Evolutionary conservation across 805 yeast genomes (phyloP).

Genomic region (Maudiozyma saulgeensis): DNA sequence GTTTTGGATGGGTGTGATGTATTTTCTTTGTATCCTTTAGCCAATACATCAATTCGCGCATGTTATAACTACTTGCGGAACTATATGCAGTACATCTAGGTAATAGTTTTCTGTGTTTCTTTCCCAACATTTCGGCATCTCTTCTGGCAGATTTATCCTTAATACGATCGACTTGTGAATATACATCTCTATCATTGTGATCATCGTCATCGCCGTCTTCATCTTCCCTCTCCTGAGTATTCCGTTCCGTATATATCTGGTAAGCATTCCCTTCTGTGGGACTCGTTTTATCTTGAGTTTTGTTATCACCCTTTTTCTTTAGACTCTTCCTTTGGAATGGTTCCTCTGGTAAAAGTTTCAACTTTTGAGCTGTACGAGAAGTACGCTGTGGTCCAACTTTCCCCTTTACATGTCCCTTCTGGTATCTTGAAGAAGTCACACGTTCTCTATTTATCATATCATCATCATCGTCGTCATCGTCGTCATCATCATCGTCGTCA

Average conservation of each 20-base stretch:
- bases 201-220: constrained; percentile 9
- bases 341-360: constrained; percentile 61
- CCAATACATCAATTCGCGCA: constrained; percentile 83
- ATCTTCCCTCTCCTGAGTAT: not conserved
- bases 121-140: constrained; percentile 90
- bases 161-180: constrained; percentile 75
- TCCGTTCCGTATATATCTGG: not conserved
- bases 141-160: constrained; percentile 82
- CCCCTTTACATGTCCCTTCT: not conserved
- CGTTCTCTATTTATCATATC: not conserved
- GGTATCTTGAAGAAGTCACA: constrained; percentile 1
- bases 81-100: constrained; percentile 96
- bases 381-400: constrained; percentile 56
- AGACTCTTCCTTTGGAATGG: constrained; percentile 15
- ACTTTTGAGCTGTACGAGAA: constrained; percentile 63
- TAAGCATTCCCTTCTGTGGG: not conserved
- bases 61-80: constrained; percentile 84
- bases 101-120: constrained; percentile 57
- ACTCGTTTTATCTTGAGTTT: not conserved
- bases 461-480: not conserved
- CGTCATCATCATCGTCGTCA: not conserved
- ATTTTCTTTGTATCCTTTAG: constrained; percentile 63
- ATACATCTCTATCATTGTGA: constrained; percentile 41
- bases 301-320: not conserved
- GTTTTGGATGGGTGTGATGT: constrained; percentile 72